phyloP scores from a whole-genome alignment of 202 grass and related monocot genomes.

The Cymbopogon flexuosus region DNA sequence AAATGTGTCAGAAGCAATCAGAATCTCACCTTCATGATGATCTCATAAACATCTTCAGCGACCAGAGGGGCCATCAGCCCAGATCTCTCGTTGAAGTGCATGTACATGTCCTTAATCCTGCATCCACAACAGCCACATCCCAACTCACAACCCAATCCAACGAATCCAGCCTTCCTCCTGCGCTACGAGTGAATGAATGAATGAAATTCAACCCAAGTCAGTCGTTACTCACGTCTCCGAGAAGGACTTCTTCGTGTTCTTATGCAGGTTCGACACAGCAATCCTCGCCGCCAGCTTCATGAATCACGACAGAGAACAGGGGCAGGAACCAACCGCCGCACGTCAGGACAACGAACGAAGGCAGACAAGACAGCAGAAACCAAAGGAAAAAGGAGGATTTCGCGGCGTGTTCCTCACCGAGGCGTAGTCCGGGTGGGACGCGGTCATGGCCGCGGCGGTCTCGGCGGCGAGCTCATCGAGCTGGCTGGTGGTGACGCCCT shows the following conservation, averaged over 20 bases:
- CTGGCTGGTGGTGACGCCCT: conserved; percentile 93
- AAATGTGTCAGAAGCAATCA: neutral
- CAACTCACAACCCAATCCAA: neutral
- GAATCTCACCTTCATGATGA: conserved; percentile 80
- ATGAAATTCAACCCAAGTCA: neutral
- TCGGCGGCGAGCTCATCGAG: conserved; percentile 95
- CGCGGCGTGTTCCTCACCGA: conserved; percentile 31
- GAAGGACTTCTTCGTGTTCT: conserved; percentile 95
- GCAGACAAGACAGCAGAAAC: neutral
- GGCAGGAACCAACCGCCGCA: neutral
- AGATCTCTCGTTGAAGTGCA: conserved; percentile 69
- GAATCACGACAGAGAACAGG: neutral
- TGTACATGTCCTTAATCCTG: conserved; percentile 88
- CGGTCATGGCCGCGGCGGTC: conserved; percentile 83
- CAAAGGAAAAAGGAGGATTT: neutral
- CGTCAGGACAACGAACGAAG: neutral
- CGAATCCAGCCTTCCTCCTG: neutral
- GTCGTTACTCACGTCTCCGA: conserved; percentile 65
- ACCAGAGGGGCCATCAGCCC: conserved; percentile 72
- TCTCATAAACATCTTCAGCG: conserved; percentile 69
- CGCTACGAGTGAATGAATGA: neutral
- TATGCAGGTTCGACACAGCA: conserved; percentile 90
- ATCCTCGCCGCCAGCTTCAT: conserved; percentile 89
- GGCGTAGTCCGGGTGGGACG: conserved; percentile 87
- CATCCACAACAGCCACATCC: neutral